A percentile compares a stretch with the other conserved stretches of the same genome.
Evolutionary conservation across 805 yeast genomes (phyloP).

Genomic region (Teunomyces funiuensis): DNA sequence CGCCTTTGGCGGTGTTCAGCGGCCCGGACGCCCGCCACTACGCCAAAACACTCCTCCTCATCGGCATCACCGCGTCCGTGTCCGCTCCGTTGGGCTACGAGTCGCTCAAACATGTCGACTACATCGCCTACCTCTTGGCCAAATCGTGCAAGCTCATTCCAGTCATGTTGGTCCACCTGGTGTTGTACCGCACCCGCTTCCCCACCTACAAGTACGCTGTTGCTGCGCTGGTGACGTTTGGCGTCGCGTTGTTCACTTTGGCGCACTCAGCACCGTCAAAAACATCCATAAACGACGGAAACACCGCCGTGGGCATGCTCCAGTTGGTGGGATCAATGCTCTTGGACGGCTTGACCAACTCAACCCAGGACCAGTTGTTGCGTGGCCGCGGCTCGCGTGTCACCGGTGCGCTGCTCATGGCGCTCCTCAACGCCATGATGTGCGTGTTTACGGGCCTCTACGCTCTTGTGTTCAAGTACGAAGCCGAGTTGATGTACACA

Average conservation of each 20-base stretch:
- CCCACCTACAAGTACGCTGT: conserved; percentile 77
- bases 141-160: conserved; percentile 94
- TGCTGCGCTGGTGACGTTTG: conserved; percentile 74
- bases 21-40: conserved; percentile 25
- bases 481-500: conserved; percentile 49
- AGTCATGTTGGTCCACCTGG: conserved; percentile 80
- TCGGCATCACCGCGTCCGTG: conserved; percentile 73
- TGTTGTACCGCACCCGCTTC: conserved; percentile 67
- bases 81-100: conserved; percentile 82
- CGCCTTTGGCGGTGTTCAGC: conserved; percentile 34
- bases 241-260: conserved; percentile 78
- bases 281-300: conserved; percentile 39
- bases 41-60: conserved; percentile 43
- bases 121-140: conserved; percentile 78
- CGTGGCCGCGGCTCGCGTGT: conserved; percentile 41
- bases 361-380: conserved; percentile 87
- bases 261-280: conserved; percentile 22
- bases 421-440: conserved; percentile 53
- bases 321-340: conserved; percentile 63
- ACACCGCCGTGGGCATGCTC: conserved; percentile 54
- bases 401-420: conserved; percentile 88
- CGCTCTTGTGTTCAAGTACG: conserved; percentile 40
- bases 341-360: conserved; percentile 89
- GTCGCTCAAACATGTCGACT: conserved; percentile 80
- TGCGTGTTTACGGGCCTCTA: conserved; percentile 49